phyloP scores from a whole-genome alignment of 768 basidiomycete species.

The Rhodotorula diobovata region DNA sequence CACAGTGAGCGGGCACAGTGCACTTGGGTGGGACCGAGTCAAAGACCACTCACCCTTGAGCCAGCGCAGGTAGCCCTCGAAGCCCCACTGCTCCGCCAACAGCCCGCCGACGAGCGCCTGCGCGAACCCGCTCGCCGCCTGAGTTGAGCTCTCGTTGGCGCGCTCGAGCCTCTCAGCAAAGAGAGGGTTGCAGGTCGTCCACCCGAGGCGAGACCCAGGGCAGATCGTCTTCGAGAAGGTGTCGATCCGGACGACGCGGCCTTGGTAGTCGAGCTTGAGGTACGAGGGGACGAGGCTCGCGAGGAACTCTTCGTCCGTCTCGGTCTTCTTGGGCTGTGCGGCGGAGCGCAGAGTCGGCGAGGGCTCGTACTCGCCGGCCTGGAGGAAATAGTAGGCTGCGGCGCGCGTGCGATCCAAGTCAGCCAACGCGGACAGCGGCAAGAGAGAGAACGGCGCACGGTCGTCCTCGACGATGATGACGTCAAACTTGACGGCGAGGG shows the following conservation, averaged over 20 bases:
- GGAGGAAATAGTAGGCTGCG: conserved; percentile 65
- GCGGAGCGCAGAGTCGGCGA: conserved; percentile 48
- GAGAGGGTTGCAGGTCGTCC: conserved; percentile 69
- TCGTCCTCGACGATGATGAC: conserved; percentile 78
- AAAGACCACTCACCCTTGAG: conserved; percentile 54
- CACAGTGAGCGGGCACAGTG: conserved; percentile 11
- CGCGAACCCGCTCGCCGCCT: conserved; percentile 67
- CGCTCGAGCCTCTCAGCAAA: conserved; percentile 73
- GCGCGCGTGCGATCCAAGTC: too few species aligned
- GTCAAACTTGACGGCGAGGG: conserved; percentile 74
- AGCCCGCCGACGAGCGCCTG: conserved; percentile 63
- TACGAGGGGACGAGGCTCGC: conserved; percentile 43
- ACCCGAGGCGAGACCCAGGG: conserved; percentile 72
- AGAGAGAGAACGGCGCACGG: conserved; percentile 45
- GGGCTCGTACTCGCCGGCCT: conserved; percentile 56
- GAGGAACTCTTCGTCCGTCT: conserved; percentile 49
- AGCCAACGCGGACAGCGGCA: too few species aligned
- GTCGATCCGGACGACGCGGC: conserved; percentile 76
- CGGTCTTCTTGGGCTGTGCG: conserved; percentile 40
- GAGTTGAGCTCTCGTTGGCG: conserved; percentile 63
- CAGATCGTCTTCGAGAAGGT: conserved; percentile 69
- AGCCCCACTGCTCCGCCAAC: conserved; percentile 60
- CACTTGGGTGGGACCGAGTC: neutral
- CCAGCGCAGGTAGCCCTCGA: conserved; percentile 72
- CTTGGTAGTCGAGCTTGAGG: conserved; percentile 66